Conservation (phyloP, 2,329 filamentous ascomycete species). For the Camptophora hylomeconis region DNA sequence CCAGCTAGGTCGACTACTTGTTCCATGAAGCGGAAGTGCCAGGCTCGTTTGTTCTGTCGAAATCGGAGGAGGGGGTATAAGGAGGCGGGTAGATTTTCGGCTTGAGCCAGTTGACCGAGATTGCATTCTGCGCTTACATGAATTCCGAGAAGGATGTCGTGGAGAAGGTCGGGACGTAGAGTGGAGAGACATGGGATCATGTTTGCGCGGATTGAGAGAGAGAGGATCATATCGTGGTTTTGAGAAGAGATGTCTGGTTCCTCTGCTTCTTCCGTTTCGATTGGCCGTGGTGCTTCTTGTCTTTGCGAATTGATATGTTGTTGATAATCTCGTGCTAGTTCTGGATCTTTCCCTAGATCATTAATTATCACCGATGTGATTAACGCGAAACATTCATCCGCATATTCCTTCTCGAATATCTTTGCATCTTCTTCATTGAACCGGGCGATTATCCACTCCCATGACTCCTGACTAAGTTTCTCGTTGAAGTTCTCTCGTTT, state of each 20-base stretch:
- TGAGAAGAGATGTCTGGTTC: no score
- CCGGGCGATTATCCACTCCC: conserved; percentile 17
- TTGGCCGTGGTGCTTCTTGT: no score
- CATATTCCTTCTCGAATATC: conserved; percentile 7
- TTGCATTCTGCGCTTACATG: conserved; percentile 22
- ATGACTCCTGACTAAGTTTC: conserved; percentile 19
- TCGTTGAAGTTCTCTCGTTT: conserved; percentile 22
- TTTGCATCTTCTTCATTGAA: conserved; percentile 10
- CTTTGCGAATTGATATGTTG: no score
- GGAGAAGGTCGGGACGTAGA: conserved; percentile 8
- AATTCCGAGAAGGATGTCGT: conserved; percentile 19
- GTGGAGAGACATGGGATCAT: conserved; percentile 16
- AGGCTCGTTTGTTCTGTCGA: conserved; percentile 11
- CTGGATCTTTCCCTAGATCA: conserved; percentile 23
- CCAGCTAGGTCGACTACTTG: conserved; percentile 24
- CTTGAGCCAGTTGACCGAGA: conserved; percentile 24
- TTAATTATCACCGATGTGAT: conserved; percentile 22
- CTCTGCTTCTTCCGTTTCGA: no score
- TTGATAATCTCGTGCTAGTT: conserved; percentile 13
- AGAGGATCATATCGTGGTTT: conserved; percentile 21
- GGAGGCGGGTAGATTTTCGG: conserved; percentile 20
- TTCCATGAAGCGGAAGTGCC: conserved; percentile 22
- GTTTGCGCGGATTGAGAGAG: conserved; percentile 8
- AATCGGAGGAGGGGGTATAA: conserved; percentile 15
- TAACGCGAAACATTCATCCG: conserved; percentile 19